These are phyloP conservation scores for Trichosporon ovoides DNA, from an alignment of 1,284 basidiomycete species.

Conservation along the genomic window DNA sequence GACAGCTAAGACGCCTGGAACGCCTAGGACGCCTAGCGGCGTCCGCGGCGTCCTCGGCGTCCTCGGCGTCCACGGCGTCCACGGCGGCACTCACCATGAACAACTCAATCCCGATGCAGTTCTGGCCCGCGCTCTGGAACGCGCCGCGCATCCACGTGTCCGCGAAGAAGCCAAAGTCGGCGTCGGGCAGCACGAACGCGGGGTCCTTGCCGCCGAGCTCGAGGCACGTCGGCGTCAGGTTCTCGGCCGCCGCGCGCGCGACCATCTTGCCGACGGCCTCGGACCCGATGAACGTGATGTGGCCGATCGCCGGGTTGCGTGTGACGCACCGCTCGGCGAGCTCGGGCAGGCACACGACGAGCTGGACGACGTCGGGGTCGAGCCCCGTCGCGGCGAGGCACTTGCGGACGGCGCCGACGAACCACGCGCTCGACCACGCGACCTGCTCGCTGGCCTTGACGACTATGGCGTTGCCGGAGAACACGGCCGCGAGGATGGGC, in stretches of 20 bases:
- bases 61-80: no score
- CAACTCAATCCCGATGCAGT: constrained; percentile 93
- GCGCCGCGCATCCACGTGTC: constrained; percentile 70
- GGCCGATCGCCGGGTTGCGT: constrained; percentile 67
- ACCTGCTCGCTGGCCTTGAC: constrained; percentile 92
- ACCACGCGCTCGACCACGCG: constrained; percentile 78
- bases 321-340: constrained; percentile 72
- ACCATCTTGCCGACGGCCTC: constrained; percentile 81
- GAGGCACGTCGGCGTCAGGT: constrained; percentile 81
- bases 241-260: constrained; percentile 71
- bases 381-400: constrained; percentile 72
- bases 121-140: constrained; percentile 68
- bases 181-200: constrained; percentile 51
- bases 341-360: constrained; percentile 83
- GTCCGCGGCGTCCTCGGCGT: no score
- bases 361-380: constrained; percentile 69
- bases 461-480: constrained; percentile 83
- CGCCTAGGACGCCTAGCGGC: no score
- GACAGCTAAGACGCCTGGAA: no score
- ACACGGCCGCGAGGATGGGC: constrained; percentile 82
- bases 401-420: constrained; percentile 66
- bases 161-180: constrained; percentile 51
- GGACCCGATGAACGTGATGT: constrained; percentile 76
- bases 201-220: constrained; percentile 71
- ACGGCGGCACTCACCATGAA: constrained; percentile 60